Evolutionary conservation across 345 rosid species (phyloP).

Genomic region (Theobroma cacao): DNA sequence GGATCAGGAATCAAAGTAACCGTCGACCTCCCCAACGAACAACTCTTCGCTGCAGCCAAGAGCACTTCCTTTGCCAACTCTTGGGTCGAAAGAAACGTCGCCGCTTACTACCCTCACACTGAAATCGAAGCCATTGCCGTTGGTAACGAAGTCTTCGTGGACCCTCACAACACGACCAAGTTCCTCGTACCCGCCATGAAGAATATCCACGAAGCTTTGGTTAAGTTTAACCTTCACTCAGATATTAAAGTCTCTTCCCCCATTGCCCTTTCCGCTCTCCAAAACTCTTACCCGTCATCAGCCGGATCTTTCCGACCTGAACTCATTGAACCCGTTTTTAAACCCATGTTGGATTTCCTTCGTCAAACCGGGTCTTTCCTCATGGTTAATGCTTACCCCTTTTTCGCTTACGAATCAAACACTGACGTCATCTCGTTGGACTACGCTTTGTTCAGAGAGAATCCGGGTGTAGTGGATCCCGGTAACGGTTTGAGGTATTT

Average conservation of each 20-base stretch:
- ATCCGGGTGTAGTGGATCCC: constrained; percentile 86
- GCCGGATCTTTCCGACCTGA: constrained; percentile 88
- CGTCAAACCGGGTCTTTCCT: constrained; percentile 86
- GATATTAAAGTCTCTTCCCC: constrained; percentile 83
- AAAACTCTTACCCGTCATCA: constrained; percentile 84
- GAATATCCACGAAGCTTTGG: constrained; percentile 74
- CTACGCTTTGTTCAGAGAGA: constrained; percentile 83
- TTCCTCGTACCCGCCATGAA: constrained; percentile 79
- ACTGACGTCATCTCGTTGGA: constrained; percentile 86
- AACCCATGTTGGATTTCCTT: constrained; percentile 79
- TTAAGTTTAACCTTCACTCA: constrained; percentile 54
- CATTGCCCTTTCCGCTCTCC: constrained; percentile 76
- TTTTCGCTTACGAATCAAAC: constrained; percentile 91
- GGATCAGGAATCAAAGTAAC: constrained; percentile 82
- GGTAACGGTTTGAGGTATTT: constrained; percentile 78
- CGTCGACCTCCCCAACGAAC: constrained; percentile 78
- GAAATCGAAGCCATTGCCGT: constrained; percentile 88
- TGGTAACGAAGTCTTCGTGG: constrained; percentile 93
- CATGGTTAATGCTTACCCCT: constrained; percentile 91
- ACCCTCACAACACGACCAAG: constrained; percentile 67
- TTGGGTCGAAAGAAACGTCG: constrained; percentile 81
- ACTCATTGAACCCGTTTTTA: constrained; percentile 62
- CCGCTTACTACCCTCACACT: constrained; percentile 64
- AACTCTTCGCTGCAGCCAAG: constrained; percentile 63
- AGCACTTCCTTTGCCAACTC: constrained; percentile 45